These are phyloP conservation scores for Penicillium janthinellum DNA, from an alignment of 2,329 filamentous ascomycete genomes.

Conservation along the genomic window DNA sequence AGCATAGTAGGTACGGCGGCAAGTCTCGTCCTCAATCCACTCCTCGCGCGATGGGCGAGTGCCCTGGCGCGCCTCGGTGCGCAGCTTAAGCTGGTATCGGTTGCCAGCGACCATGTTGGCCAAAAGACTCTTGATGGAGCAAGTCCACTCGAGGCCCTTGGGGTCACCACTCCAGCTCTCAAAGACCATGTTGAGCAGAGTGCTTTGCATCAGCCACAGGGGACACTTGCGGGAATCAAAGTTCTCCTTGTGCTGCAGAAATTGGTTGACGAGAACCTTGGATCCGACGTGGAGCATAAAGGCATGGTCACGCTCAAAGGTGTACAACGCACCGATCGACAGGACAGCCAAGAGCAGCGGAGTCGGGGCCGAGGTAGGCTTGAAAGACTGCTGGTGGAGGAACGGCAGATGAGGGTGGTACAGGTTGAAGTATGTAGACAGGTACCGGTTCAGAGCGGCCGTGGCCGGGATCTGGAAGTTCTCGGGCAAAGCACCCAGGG, in stretches of 20 bases:
- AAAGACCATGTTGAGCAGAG: slow-evolving; percentile 96
- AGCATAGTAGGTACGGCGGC: slow-evolving; percentile 93
- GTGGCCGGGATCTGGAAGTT: slow-evolving; percentile 85
- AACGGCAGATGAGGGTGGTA: slow-evolving; percentile 98
- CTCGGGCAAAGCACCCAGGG: slow-evolving; percentile 78
- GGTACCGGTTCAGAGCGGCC: slow-evolving; percentile 81
- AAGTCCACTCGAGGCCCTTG: slow-evolving; percentile 97
- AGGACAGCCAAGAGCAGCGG: slow-evolving; percentile 85
- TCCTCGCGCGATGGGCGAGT: slow-evolving; percentile 76
- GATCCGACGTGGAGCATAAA: slow-evolving; percentile 97
- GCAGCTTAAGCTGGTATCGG: slow-evolving; percentile 91
- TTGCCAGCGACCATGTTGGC: slow-evolving; percentile 99
- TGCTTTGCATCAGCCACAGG: slow-evolving; percentile 97
- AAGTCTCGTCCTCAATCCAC: slow-evolving; percentile 97
- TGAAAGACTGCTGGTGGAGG: slow-evolving; percentile 88
- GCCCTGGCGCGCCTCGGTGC: slow-evolving; percentile 81
- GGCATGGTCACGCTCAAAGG: slow-evolving; percentile 94
- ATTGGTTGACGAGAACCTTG: slow-evolving; percentile 95
- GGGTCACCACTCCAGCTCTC: slow-evolving; percentile 98
- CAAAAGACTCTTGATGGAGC: slow-evolving; percentile 95
- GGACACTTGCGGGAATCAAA: slow-evolving; percentile 98
- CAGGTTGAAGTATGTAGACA: slow-evolving; percentile 93
- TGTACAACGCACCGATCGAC: slow-evolving; percentile 93
- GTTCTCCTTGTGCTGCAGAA: slow-evolving; percentile 96
- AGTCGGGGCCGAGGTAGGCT: slow-evolving; percentile 75